These are phyloP conservation scores for Pythium myriotylum DNA, from an alignment of 352 stramenopile species.

Conservation along the genomic window DNA sequence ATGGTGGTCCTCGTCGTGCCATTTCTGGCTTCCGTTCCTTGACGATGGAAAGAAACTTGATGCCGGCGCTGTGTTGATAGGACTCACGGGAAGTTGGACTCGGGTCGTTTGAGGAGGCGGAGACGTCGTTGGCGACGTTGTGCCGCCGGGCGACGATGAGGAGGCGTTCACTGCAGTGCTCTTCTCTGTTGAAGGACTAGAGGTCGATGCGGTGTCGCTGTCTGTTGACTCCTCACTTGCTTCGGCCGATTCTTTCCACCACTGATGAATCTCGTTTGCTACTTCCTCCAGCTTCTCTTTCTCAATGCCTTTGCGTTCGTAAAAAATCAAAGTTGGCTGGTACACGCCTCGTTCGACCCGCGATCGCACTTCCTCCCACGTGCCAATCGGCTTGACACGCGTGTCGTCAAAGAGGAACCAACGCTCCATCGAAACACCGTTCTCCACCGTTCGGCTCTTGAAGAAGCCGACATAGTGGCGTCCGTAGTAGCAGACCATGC, in stretches of 20 bases:
- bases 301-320: constrained; percentile 73
- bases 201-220: too few species aligned
- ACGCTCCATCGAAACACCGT: constrained; percentile 50
- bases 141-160: background rate
- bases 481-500: constrained; percentile 87
- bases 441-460: constrained; percentile 59
- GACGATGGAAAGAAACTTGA: background rate
- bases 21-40: constrained; percentile 27
- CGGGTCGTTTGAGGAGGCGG: constrained; percentile 6
- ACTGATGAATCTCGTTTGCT: constrained; percentile 71
- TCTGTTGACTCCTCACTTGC: constrained; percentile 25
- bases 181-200: too few species aligned
- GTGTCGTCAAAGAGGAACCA: constrained; percentile 89
- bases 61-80: constrained; percentile 39
- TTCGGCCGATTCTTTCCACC: constrained; percentile 65
- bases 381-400: constrained; percentile 73
- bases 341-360: constrained; percentile 80
- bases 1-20: constrained; percentile 44
- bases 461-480: constrained; percentile 88
- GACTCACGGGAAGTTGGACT: constrained; percentile 42
- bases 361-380: constrained; percentile 70
- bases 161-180: too few species aligned
- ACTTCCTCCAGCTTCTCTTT: constrained; percentile 65
- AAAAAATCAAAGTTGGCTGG: constrained; percentile 83
- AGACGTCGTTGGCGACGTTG: background rate